Evolutionary conservation across 495 filamentous ascomycete genomes (phyloP), one percentile per base, ranked within the genome.

Genomic region (Lophiotrema nucula): DNA sequence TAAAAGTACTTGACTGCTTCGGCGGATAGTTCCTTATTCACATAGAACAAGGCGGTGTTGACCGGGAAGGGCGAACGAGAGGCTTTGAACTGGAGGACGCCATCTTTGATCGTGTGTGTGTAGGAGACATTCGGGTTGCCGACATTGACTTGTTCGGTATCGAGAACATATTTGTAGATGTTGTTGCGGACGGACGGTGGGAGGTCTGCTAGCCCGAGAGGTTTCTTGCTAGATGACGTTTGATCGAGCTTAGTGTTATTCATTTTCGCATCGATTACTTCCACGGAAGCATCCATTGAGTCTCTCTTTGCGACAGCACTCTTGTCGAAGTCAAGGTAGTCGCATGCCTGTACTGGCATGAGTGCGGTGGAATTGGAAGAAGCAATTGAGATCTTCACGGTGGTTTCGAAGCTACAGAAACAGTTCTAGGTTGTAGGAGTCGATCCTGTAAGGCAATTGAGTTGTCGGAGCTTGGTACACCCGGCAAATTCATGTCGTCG

Each of bases 111-210:
- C 1, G 33, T 31, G 21, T 48, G 51, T 12, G 52, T 51, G 52
- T 62, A 62, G 13, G 58, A 56, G 3, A 62, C 50, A 28, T 56
- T 56, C 10, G 28, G n/a, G 12, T 31, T 21, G 35, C 44, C 44
- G 24, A 56, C 35, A 31, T 56, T 56, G 28, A 62, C 58, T 19
- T 38, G 19, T 25, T 62, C 58, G 41, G 52, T 62, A 27, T 62
- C 58, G 2, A 62, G 52, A 26, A 51, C 23, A 48, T 56, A 33
- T 13, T 38, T 28, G 46, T 56, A 56, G 35, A 62, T 62, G 8
- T 25, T 44, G 27, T 56, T 62, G 13, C 52, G 58, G 45, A 62
- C 25, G 19, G 51, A 33, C 21, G 45, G 44, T 0, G 58, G 53
- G 25, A 62, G 58, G 24, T 44, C 18, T 8, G 50, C 38, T 12